Percentiles rank a stretch among this genome's conserved stretches.
phyloP scores from a whole-genome alignment of 116 monocot species.

The Papilionanthe hybrid region DNA sequence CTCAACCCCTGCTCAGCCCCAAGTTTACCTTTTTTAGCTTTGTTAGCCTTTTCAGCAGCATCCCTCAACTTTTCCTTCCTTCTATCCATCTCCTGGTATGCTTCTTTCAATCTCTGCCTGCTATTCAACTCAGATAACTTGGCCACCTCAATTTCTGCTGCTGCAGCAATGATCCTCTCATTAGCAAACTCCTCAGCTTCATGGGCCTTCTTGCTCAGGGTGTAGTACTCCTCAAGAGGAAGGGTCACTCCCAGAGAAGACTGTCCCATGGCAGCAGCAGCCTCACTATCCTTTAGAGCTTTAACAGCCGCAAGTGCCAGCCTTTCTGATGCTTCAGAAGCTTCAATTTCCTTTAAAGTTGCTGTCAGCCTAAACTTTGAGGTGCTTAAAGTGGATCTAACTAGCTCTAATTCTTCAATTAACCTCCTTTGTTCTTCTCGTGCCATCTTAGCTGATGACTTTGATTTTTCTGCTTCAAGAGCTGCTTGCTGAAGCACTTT shows the following conservation, averaged over 20 bases:
- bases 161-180: slow-evolving; percentile 35
- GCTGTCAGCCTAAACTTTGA: slow-evolving; percentile 23
- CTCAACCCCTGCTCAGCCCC: slow-evolving; percentile 61
- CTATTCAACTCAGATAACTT: slow-evolving; percentile 42
- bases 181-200: slow-evolving; percentile 56
- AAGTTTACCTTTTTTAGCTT: slow-evolving; percentile 61
- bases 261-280: slow-evolving; percentile 17
- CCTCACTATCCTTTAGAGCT: slow-evolving; percentile 24
- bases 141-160: slow-evolving; percentile 47
- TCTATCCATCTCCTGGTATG: slow-evolving; percentile 22
- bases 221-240: slow-evolving; percentile 55
- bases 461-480: slow-evolving; percentile 17
- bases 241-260: slow-evolving; percentile 37
- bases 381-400: slow-evolving; percentile 10
- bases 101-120: slow-evolving; percentile 32
- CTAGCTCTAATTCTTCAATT: slow-evolving; percentile 23
- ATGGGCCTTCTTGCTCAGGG: slow-evolving; percentile 52
- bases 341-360: slow-evolving; percentile 23
- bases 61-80: slow-evolving; percentile 42
- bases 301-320: slow-evolving; percentile 21
- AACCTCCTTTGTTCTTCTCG: slow-evolving; percentile 23
- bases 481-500: slow-evolving; percentile 19
- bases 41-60: slow-evolving; percentile 54
- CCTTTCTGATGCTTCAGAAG: slow-evolving; percentile 22
- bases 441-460: slow-evolving; percentile 15